Evolutionary conservation across 2,329 filamentous ascomycete species (phyloP).

Genomic region (Mariannaea elegans): DNA sequence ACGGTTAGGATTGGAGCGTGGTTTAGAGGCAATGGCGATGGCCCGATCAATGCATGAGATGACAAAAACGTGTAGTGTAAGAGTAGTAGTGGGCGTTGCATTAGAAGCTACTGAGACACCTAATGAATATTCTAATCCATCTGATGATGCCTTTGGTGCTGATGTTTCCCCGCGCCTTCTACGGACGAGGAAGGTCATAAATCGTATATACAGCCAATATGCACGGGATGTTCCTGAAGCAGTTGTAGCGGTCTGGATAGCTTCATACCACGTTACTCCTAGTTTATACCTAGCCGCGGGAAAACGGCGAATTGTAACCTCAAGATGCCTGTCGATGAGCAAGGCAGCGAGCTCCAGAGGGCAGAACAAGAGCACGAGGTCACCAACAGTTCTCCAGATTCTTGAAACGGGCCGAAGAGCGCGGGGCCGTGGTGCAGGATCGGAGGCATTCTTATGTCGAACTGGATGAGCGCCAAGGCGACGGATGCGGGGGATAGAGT

Average conservation of each 20-base stretch:
- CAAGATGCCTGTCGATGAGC: conserved; percentile 8
- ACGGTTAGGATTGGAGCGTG: not conserved
- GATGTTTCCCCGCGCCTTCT: not conserved
- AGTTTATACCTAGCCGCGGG: not conserved
- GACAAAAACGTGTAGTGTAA: not conserved
- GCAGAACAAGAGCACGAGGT: conserved; percentile 7
- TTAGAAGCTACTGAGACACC: not conserved
- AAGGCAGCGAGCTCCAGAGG: not conserved
- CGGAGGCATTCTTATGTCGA: conserved; percentile 15
- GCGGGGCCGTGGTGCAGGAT: conserved; percentile 22
- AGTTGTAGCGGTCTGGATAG: conserved; percentile 2
- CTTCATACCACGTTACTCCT: conserved; percentile 26
- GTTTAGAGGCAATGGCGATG: not conserved
- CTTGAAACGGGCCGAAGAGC: conserved; percentile 36
- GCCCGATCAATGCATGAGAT: not conserved
- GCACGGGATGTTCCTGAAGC: not conserved
- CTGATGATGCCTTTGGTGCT: not conserved
- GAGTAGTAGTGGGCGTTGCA: not conserved
- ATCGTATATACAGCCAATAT: not conserved
- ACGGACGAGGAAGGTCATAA: not conserved
- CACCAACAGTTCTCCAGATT: conserved; percentile 14
- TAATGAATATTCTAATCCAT: not conserved
- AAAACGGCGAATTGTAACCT: conserved; percentile 21
- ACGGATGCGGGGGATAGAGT: conserved; percentile 18
- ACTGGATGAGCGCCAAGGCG: conserved; percentile 10